Evolutionary conservation across 495 filamentous ascomycete genomes (phyloP).

Genomic region (Neurospora tetraspora): DNA sequence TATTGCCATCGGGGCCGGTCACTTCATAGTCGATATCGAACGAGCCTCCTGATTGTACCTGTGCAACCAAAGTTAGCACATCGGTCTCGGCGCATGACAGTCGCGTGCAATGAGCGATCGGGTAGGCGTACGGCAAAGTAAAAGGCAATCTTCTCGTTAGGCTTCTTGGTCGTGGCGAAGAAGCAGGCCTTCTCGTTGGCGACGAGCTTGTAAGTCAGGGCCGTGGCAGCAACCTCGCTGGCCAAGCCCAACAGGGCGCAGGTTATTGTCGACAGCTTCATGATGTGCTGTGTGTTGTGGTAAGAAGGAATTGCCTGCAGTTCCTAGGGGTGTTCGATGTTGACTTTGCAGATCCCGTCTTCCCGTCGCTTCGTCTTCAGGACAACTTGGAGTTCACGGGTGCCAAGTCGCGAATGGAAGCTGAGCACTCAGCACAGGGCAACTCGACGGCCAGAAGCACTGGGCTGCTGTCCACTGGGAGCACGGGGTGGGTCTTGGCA

Average conservation of each 20-base stretch:
- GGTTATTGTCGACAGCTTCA: conserved; percentile 40
- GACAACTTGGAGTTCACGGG: neutral
- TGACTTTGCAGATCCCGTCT: neutral
- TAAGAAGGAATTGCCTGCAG: neutral
- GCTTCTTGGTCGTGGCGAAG: conserved; percentile 64
- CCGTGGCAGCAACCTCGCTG: conserved; percentile 62
- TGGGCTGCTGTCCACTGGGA: neutral
- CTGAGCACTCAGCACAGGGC: neutral
- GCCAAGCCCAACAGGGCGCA: conserved; percentile 56
- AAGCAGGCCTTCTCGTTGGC: conserved; percentile 96
- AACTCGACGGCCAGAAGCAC: neutral
- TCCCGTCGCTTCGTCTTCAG: neutral
- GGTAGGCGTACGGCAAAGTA: conserved; percentile 80
- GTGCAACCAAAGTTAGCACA: neutral
- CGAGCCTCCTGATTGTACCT: conserved; percentile 94
- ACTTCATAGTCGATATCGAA: conserved; percentile 95
- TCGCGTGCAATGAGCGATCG: neutral
- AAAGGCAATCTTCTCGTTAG: conserved; percentile 85
- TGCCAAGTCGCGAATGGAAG: neutral
- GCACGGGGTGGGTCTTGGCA: neutral
- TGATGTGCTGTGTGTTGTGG: conserved; percentile 18
- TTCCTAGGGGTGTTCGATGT: neutral
- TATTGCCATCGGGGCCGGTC: conserved; percentile 67
- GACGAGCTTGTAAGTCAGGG: conserved; percentile 84
- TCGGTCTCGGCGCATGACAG: neutral